These are phyloP conservation scores for Helotiales sp. DNA, from an alignment of 2,329 filamentous ascomycete genomes.

Conservation along the genomic window DNA sequence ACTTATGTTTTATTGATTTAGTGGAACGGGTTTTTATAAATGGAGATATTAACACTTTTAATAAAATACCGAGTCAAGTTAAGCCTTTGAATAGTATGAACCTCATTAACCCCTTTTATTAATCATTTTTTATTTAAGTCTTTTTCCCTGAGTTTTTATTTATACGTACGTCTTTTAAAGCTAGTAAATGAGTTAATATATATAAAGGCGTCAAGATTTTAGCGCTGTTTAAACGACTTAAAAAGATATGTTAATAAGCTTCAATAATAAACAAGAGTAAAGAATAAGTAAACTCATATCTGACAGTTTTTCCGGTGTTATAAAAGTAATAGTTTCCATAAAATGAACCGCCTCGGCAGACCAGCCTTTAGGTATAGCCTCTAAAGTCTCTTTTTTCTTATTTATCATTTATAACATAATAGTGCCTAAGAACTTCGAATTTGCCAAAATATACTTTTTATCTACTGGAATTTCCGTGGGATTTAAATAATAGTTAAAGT, in stretches of 20 bases:
- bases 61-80: no score
- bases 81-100: no score
- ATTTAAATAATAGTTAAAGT: not conserved
- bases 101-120: no score
- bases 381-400: not conserved
- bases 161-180: constrained; percentile 20
- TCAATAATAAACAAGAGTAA: constrained; percentile 14
- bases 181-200: constrained; percentile 15
- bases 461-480: not conserved
- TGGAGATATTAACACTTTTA: no score
- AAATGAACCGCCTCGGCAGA: not conserved
- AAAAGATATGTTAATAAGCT: constrained; percentile 19
- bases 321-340: not conserved
- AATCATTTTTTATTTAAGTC: constrained; percentile 8
- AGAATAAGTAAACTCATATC: not conserved
- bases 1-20: no score
- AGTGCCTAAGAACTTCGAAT: not conserved
- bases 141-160: constrained; percentile 14
- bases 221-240: constrained; percentile 16
- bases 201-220: constrained; percentile 19
- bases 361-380: not conserved
- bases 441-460: not conserved
- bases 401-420: not conserved
- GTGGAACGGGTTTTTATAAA: no score
- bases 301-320: not conserved